These are phyloP conservation scores for Cladorrhinum sp. DNA, from an alignment of 2,329 filamentous ascomycete genomes.

Conservation along the genomic window DNA sequence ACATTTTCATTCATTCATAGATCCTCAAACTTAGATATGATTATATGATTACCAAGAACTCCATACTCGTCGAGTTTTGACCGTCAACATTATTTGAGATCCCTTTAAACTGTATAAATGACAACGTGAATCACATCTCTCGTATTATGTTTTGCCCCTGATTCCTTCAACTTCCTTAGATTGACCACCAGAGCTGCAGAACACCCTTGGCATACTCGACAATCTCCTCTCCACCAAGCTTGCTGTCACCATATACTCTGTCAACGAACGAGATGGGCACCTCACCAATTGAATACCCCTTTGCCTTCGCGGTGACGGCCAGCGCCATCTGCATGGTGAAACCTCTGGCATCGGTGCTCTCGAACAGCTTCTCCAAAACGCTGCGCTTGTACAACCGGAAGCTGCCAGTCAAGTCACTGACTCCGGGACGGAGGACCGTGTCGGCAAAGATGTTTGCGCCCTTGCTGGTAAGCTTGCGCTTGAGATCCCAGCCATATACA, in stretches of 20 bases:
- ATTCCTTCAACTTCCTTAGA: conserved; percentile 12
- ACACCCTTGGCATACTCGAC: conserved; percentile 93
- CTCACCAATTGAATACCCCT: conserved; percentile 92
- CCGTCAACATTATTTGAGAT: no score
- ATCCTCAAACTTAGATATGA: neutral
- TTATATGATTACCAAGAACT: neutral
- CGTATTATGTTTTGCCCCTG: neutral
- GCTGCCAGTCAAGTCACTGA: conserved; percentile 92
- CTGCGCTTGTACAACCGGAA: conserved; percentile 92
- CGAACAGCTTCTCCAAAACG: conserved; percentile 86
- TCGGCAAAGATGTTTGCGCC: conserved; percentile 95
- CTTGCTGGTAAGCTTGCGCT: conserved; percentile 78
- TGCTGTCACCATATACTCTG: conserved; percentile 84
- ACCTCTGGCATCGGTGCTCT: conserved; percentile 88
- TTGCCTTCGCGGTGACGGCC: conserved; percentile 95
- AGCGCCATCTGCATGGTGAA: conserved; percentile 99
- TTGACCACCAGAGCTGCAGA: conserved; percentile 61
- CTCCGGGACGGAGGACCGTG: conserved; percentile 86
- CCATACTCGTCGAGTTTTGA: neutral
- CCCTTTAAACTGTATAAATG: neutral
- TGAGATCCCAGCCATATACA: conserved; percentile 95
- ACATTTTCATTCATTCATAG: neutral
- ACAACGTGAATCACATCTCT: neutral
- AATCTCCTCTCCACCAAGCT: conserved; percentile 92
- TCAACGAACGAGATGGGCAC: conserved; percentile 97